Percentiles rank a stretch among this genome's conserved stretches.
phyloP scores from a whole-genome alignment of 371 early-diverging fungal species.

The Mortierella sp. region DNA sequence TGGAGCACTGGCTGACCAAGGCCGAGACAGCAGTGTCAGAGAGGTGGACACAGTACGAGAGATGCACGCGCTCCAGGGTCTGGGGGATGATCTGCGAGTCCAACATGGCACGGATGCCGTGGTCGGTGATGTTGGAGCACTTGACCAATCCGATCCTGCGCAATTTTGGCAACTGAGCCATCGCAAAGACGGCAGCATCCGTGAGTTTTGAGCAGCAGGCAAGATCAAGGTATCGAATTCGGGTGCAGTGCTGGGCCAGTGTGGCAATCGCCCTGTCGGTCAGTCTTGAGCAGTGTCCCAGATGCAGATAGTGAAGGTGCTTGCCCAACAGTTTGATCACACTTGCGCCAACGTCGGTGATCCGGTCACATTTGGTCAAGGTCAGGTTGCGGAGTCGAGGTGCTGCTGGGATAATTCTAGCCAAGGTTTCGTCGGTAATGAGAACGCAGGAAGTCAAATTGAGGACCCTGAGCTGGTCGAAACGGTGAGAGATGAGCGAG shows the following conservation, averaged over 20 bases:
- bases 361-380: constrained; percentile 69
- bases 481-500: constrained; percentile 31
- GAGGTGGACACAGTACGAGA: constrained; percentile 70
- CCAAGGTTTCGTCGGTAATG: constrained; percentile 68
- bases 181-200: constrained; percentile 67
- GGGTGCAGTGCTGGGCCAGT: constrained; percentile 67
- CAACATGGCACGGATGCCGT: constrained; percentile 68
- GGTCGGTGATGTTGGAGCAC: constrained; percentile 72
- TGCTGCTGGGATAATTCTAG: constrained; percentile 64
- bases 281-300: constrained; percentile 71
- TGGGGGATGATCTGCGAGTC: constrained; percentile 63
- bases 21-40: constrained; percentile 66
- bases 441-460: constrained; percentile 66
- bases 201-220: constrained; percentile 71
- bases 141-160: constrained; percentile 75
- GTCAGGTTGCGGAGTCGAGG: constrained; percentile 72
- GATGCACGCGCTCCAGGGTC: constrained; percentile 73
- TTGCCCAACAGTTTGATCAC: constrained; percentile 67
- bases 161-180: constrained; percentile 69
- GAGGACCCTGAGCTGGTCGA: constrained; percentile 72
- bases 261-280: constrained; percentile 68
- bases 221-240: constrained; percentile 75
- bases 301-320: constrained; percentile 72
- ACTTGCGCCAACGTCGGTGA: constrained; percentile 68
- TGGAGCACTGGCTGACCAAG: constrained; percentile 67